Evolutionary conservation across 106 monocot species (phyloP).

Genomic region (Chionographis japonica): DNA sequence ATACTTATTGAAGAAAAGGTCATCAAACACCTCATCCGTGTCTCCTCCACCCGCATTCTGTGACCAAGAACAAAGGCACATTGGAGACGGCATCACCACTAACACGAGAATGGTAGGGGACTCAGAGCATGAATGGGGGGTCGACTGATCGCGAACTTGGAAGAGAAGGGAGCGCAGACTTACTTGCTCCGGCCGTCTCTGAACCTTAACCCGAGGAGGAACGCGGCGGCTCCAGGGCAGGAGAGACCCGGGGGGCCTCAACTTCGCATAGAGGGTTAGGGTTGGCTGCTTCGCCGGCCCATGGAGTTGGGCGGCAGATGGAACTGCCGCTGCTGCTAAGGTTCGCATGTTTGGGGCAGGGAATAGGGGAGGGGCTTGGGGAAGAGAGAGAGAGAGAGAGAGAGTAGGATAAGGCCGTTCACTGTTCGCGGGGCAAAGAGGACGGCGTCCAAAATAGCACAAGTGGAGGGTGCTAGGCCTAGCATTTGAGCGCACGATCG

Average conservation of each 20-base stretch:
- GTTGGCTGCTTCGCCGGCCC: background rate
- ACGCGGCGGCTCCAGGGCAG: background rate
- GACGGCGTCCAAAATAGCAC: too few species aligned
- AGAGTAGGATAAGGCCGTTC: too few species aligned
- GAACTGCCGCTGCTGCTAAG: constrained; percentile 4
- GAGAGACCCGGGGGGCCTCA: background rate
- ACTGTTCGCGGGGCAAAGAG: too few species aligned
- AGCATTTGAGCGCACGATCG: too few species aligned
- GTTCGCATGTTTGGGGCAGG: background rate
- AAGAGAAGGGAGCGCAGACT: too few species aligned
- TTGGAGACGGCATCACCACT: too few species aligned
- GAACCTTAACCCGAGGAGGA: background rate
- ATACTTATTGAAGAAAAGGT: constrained; percentile 74
- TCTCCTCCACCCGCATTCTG: constrained; percentile 26
- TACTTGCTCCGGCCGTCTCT: too few species aligned
- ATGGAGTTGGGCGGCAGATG: background rate
- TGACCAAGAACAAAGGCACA: background rate
- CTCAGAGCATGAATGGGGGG: too few species aligned
- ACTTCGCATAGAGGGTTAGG: background rate
- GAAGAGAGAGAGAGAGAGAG: too few species aligned
- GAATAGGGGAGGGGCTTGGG: background rate
- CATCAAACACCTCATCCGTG: constrained; percentile 66
- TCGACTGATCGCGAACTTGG: too few species aligned
- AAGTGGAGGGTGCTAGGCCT: too few species aligned
- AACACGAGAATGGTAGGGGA: background rate